Evolutionary conservation across 306 rosid species (phyloP), one percentile per base, ranked within the genome.

Genomic region (Gastrolobium bilobum): DNA sequence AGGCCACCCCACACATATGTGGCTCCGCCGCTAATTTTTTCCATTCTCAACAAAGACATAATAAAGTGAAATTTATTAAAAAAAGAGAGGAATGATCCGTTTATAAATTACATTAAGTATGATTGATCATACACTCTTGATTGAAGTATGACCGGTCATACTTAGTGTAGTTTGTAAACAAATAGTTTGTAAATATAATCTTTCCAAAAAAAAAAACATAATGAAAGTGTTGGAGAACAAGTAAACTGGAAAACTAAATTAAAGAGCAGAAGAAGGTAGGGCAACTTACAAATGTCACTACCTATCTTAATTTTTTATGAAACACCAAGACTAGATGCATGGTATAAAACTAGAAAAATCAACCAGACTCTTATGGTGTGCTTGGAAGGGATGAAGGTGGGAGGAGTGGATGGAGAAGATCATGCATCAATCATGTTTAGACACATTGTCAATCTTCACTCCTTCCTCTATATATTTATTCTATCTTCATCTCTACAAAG

Each of bases 371-470:
- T 33, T 40, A 71, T 54, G 62, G 38, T 80, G 75, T 80, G 79
- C 74, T 80, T 80, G 67, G 79, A 71, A 80, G 84, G 10, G 84
- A 52, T 56, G 73, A 57, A 78, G 78, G 71, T 71, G 64, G 39
- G 56, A 82, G 66, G 50, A 51, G 73, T 39, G 57, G 68, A 77
- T 46, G 61, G 42, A 56, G 29, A 44, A 58, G 15, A 51, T 30
- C 52, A 80, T 34, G 47, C 46, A 71, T 42, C 10, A 3, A 52
- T 35, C 26, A 31, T 33, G 5, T 10, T 6, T 56, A 29, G 39
- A 35, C 52, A 39, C 75, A 71, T 39, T 54, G 68, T 51, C 56
- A 78, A 54, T 26, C 54, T 72, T 73, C 35, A 13, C 77, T 51
- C 57, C 13, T 50, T 63, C 71, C 37, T 39, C 68, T 65, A 48